Base-by-base conservation (phyloP, 179 eudicot species). In the Beta corolliflora region DNA sequence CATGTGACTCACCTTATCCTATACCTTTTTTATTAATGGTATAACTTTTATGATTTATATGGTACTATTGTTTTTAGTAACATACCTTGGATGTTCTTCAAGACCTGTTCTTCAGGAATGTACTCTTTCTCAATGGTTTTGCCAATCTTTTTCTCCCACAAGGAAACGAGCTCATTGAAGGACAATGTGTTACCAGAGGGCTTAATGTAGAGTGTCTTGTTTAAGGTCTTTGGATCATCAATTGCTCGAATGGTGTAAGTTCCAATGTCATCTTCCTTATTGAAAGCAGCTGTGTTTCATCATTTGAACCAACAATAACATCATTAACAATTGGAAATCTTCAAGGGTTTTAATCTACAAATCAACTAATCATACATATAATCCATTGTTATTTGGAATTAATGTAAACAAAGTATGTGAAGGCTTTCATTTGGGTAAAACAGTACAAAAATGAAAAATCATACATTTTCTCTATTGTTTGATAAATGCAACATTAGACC, bases 91-190 rank as follows among this genome's bases (percentile, higher is more conserved):
- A 90, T 92, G 64, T 86, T 86, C 85, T 89, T 86, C 52, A 89
- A 82, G 73, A 92, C 81, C 81, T 90, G 89, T 55, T 92, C 93
- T 69, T 88, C 95, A 3, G 90, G 85, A 59, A 91, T 82, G 53
- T 89, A 82, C 19, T 82, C 67, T 75, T 80, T 85, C 71, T 89
- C 90, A 2, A 92, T 81, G 44, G 83, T 86, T 73, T 86, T 86
- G 56, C 92, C 90, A 3, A 89, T 89, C 90, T 90, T 92, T 59
- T 89, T 92, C 90, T 92, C 95, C 95, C 95, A 92, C 87, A 89
- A 80, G n/a, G 89, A 81, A 21, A 91, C 89, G 0, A 92, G 88
- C 16, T 92, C 91, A 73, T 92, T 90, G 76, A 89, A 83, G 0
- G 95, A 85, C 73, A 85, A 77, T 7, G 64, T 87, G 86, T 87